Conservation (phyloP, 1,139 yeast genomes). For the Martiniozyma asiatica region DNA sequence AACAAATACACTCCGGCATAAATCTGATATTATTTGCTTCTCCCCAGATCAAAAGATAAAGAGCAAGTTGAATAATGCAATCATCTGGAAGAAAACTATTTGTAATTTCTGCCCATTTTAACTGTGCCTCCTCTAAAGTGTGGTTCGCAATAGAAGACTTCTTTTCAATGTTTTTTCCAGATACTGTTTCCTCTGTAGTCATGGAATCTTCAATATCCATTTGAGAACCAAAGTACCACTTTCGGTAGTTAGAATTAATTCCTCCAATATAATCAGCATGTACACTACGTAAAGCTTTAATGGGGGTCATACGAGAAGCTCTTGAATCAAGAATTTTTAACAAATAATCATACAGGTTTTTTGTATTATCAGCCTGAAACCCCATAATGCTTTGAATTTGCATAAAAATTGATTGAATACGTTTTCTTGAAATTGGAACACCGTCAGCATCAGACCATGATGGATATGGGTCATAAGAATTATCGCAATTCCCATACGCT, state of each 20-base stretch:
- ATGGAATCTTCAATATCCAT: slow-evolving; percentile 52
- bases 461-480: slow-evolving; percentile 42
- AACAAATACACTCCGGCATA: slow-evolving; percentile 79
- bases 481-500: slow-evolving; percentile 28
- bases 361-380: slow-evolving; percentile 50
- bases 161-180: slow-evolving; percentile 18
- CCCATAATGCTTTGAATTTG: slow-evolving; percentile 49
- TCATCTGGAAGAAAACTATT: slow-evolving; percentile 31
- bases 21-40: slow-evolving; percentile 77
- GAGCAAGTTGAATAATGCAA: slow-evolving; percentile 49
- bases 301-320: slow-evolving; percentile 50
- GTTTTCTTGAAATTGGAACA: slow-evolving; percentile 32
- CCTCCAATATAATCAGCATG: slow-evolving; percentile 74
- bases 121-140: slow-evolving; percentile 29
- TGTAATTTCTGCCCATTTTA: slow-evolving; percentile 36
- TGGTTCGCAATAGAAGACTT: slow-evolving; percentile 4
- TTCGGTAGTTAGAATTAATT: slow-evolving; percentile 49
- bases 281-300: slow-evolving; percentile 41
- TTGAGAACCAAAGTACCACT: slow-evolving; percentile 69
- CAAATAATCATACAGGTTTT: slow-evolving; percentile 55
- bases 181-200: slow-evolving; percentile 12
- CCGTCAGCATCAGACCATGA: slow-evolving; percentile 34
- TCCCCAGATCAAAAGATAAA: slow-evolving; percentile 76
- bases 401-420: slow-evolving; percentile 45
- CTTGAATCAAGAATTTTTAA: slow-evolving; percentile 56